These are phyloP conservation scores for Euphrasia confusa DNA, from an alignment of 257 asterid species.

Conservation along the genomic window DNA sequence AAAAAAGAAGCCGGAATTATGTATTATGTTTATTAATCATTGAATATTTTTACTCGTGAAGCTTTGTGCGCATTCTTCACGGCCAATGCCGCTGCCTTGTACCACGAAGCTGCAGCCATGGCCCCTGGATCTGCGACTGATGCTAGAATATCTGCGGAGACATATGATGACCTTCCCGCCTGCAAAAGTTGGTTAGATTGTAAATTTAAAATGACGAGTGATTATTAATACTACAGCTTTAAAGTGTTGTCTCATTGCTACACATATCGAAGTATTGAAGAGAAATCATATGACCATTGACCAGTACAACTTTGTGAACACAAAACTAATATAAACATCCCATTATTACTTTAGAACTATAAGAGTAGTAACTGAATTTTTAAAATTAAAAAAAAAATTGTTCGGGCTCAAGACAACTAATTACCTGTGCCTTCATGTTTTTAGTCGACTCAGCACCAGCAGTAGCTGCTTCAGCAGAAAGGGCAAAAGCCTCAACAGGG, in stretches of 20 bases:
- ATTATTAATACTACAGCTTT: too few relatives aligned
- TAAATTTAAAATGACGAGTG: background rate
- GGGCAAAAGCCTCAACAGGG: slow-evolving; percentile 65
- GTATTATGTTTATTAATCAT: slow-evolving; percentile 8
- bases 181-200: slow-evolving; percentile 30
- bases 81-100: slow-evolving; percentile 71
- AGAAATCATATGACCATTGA: background rate
- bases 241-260: background rate
- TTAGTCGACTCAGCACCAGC: slow-evolving; percentile 90
- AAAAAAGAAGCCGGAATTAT: slow-evolving; percentile 37
- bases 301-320: background rate
- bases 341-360: background rate
- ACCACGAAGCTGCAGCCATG: slow-evolving; percentile 92
- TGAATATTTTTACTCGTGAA: slow-evolving; percentile 23
- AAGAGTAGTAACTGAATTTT: background rate
- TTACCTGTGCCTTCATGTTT: slow-evolving; percentile 87
- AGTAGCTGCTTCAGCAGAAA: slow-evolving; percentile 84
- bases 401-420: background rate
- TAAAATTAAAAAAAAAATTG: background rate
- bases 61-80: slow-evolving; percentile 40
- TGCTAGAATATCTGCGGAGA: slow-evolving; percentile 69
- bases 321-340: background rate
- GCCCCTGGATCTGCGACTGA: slow-evolving; percentile 96
- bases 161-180: slow-evolving; percentile 95
- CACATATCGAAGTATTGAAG: background rate